Evolutionary conservation across 306 rosid species (phyloP), one percentile per base, ranked within the genome.

Genomic region (Cicer bijugum): DNA sequence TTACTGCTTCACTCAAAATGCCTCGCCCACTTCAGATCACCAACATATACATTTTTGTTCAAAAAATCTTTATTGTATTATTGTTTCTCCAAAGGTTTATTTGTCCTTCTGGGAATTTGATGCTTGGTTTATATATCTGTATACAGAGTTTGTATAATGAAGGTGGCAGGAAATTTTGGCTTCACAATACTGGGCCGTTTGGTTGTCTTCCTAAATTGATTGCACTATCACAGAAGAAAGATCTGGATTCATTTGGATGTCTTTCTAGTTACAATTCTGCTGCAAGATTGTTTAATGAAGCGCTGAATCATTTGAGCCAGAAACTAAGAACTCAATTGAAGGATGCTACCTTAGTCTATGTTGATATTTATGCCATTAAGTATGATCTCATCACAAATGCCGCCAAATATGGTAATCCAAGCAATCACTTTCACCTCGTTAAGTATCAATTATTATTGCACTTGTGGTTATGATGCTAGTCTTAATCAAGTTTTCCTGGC

Each of bases 121-220:
- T 39, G 65, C 33, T 58, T 67, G 28, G 38, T 53, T 68, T 12
- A 15, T 79, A 9, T n/a, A 37, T 59, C 14, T 61, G 33, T 46
- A 17, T 85, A 78, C 83, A 94, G 98, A 65, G 69, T 57, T 74
- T 94, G 67, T 86, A 94, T 58, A 84, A 87, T 43, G 74, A 81
- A 72, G 98, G 98, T 39, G 98, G 90, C 57, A 85, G 98, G 82
- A 94, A 94, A 51, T 94, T 94, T 80, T 94, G 98, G 97, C 47
- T 94, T 63, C 98, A 94, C 83, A 94, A 91, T 79, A 91, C 97
- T 1, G 98, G 98, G 16, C 98, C 98, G 6, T 71, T 89, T 51
- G 98, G 97, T 35, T 94, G 98, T 81, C 93, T 94, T 48, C 98
- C 98, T 77, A 96, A 91, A 20, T 66, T 89, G 57, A 84, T 94